Evolutionary conservation across 306 rosid species (phyloP).

Genomic region (Prunus fruticosa): DNA sequence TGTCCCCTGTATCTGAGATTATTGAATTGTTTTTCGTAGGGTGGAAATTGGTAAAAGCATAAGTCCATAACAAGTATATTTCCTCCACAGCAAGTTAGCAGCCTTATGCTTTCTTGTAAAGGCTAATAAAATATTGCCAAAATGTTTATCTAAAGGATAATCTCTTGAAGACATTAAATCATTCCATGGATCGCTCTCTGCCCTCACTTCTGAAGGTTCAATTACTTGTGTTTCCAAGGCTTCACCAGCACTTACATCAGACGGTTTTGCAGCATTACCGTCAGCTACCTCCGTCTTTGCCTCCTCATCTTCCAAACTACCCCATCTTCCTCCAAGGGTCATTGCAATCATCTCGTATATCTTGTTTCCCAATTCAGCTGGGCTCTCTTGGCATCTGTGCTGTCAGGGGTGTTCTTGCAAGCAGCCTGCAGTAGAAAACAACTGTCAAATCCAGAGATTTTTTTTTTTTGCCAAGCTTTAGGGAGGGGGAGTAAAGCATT

Average conservation of each 20-base stretch:
- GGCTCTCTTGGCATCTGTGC: conserved; percentile 81
- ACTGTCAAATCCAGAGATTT: background rate
- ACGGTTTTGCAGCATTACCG: conserved; percentile 17
- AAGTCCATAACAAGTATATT: background rate
- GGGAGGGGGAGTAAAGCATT: too few relatives aligned
- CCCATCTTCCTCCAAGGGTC: conserved; percentile 99
- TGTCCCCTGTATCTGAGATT: too few relatives aligned
- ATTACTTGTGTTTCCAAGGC: conserved; percentile 53
- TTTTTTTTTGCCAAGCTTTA: too few relatives aligned
- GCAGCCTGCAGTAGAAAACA: conserved; percentile 60
- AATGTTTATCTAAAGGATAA: conserved; percentile 3
- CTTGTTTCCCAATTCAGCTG: conserved; percentile 88
- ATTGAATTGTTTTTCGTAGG: background rate
- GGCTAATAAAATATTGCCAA: conserved; percentile 26
- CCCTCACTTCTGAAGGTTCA: conserved; percentile 87
- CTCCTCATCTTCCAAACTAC: conserved; percentile 62
- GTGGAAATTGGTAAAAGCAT: background rate
- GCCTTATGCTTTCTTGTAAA: background rate
- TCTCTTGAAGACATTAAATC: conserved; percentile 29
- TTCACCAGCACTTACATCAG: conserved; percentile 36
- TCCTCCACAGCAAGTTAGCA: background rate
- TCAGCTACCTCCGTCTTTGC: conserved; percentile 17
- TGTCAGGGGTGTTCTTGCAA: conserved; percentile 83
- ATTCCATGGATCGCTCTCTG: conserved; percentile 88
- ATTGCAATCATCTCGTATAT: conserved; percentile 91